Conservation (phyloP, 2,329 filamentous ascomycete species). For the Verticillium klebahnii region DNA sequence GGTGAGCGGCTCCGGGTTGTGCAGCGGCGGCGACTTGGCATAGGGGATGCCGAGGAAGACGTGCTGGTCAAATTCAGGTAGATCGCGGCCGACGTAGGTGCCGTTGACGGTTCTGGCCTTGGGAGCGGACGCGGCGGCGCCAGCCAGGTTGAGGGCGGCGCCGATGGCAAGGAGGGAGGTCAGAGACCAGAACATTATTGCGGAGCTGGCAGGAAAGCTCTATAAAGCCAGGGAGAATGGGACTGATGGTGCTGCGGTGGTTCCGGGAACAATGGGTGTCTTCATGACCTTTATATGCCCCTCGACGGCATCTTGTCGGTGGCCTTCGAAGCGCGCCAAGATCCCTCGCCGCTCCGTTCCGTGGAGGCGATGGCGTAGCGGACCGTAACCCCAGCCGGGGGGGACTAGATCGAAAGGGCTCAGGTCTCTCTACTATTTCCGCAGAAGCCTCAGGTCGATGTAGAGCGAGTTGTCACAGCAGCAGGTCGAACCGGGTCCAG, state of each 20-base stretch:
- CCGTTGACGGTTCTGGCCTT: conserved; percentile 21
- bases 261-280: neutral
- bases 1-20: conserved; percentile 42
- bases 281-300: neutral
- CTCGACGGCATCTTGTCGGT: no score
- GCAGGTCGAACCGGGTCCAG: no score
- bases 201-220: neutral
- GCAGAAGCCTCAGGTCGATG: neutral
- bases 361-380: neutral
- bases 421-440: no score
- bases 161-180: neutral
- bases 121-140: neutral
- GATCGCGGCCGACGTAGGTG: conserved; percentile 32
- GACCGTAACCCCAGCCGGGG: neutral
- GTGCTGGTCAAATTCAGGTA: conserved; percentile 34
- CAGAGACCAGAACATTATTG: neutral
- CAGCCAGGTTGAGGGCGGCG: neutral
- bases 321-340: neutral
- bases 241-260: neutral
- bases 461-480: neutral
- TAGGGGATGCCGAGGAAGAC: conserved; percentile 46
- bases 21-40: conserved; percentile 41
- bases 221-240: no score
- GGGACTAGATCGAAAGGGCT: neutral
- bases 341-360: neutral